phyloP scores from a whole-genome alignment of 108 stramenopile species.

The Fragilariopsis cylindrus region DNA sequence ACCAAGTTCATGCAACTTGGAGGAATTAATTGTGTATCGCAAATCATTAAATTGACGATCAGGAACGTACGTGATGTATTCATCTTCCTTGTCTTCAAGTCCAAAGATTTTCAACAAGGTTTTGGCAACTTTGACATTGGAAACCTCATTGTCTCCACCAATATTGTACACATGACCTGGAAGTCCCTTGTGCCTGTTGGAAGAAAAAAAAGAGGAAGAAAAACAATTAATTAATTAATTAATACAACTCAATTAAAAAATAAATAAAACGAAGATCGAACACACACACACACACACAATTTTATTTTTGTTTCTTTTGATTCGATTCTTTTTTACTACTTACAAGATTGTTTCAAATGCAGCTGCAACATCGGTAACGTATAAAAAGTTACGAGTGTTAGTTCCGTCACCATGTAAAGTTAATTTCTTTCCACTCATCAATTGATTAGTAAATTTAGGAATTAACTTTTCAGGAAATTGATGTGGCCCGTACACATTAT shows the following conservation, averaged over 20 bases:
- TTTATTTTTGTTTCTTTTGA: not conserved
- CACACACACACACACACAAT: not conserved
- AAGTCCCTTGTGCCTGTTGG: conserved; percentile 70
- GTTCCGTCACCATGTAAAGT: conserved; percentile 97
- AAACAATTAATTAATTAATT: not conserved
- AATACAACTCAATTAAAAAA: not conserved
- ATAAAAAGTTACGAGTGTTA: conserved; percentile 97
- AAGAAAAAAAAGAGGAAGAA: not conserved
- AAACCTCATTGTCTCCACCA: conserved; percentile 93
- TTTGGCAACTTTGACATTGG: conserved; percentile 88
- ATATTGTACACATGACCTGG: conserved; percentile 97
- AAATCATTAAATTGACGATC: conserved; percentile 99
- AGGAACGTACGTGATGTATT: conserved; percentile 86
- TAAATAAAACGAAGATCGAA: not conserved
- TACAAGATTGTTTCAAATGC: conserved; percentile 94
- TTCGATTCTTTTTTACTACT: not conserved
- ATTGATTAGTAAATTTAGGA: conserved; percentile 98
- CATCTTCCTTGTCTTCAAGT: conserved; percentile 57
- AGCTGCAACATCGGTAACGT: conserved; percentile 94
- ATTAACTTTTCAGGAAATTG: conserved; percentile 99
- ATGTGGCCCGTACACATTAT: conserved; percentile 99
- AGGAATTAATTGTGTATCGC: conserved; percentile 95
- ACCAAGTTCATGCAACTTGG: conserved; percentile 87
- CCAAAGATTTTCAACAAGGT: conserved; percentile 83
- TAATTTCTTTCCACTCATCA: conserved; percentile 82